phyloP scores from a whole-genome alignment of 352 stramenopile species.

The Phytophthora sansomeana region DNA sequence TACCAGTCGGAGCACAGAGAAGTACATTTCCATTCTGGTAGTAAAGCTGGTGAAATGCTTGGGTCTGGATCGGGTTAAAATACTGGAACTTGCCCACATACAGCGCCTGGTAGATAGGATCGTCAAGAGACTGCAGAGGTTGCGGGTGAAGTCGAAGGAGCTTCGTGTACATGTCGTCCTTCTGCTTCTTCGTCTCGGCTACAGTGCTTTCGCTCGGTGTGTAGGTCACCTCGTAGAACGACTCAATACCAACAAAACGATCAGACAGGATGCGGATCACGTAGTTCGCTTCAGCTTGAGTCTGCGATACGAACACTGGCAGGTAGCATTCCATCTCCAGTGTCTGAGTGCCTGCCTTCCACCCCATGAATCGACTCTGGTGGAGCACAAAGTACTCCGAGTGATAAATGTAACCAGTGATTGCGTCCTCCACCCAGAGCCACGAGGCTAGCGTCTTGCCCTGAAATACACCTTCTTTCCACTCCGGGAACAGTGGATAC shows the following conservation, averaged over 20 bases:
- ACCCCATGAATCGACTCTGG: conserved; percentile 75
- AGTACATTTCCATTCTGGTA: conserved; percentile 96
- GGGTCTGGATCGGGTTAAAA: conserved; percentile 97
- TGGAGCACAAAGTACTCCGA: conserved; percentile 92
- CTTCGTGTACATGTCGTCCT: conserved; percentile 81
- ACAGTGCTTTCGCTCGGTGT: conserved; percentile 44
- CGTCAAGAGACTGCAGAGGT: conserved; percentile 92
- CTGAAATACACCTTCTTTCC: conserved; percentile 67
- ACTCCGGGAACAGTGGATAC: conserved; percentile 71
- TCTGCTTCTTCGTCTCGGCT: conserved; percentile 57
- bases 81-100: conserved; percentile 91
- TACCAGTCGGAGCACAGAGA: conserved; percentile 96
- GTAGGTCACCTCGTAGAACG: conserved; percentile 81
- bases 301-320: conserved; percentile 94
- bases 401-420: conserved; percentile 94
- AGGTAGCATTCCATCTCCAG: conserved; percentile 96
- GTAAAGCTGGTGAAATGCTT: conserved; percentile 98
- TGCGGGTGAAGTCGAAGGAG: conserved; percentile 96
- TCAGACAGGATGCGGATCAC: conserved; percentile 96
- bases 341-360: conserved; percentile 67
- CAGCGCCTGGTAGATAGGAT: conserved; percentile 92
- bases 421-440: conserved; percentile 98
- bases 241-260: conserved; percentile 96
- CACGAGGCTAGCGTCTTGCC: conserved; percentile 90
- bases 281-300: conserved; percentile 90